Evolutionary conservation across 2,329 filamentous ascomycete genomes (phyloP).

Genomic region (Fusarium newnesense): DNA sequence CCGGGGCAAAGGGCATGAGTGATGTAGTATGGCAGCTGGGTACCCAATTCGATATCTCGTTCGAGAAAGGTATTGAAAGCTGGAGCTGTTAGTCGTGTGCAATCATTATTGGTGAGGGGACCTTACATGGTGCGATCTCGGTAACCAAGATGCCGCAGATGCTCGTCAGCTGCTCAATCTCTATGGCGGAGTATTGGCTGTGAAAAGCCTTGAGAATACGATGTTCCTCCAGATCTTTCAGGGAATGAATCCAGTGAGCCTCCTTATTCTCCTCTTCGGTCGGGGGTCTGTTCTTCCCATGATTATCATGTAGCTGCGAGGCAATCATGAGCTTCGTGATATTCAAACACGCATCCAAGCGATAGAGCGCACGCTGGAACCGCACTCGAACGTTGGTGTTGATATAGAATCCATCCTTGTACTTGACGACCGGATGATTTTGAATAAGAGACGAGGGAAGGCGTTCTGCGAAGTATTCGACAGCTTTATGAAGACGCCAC

Average conservation of each 20-base stretch:
- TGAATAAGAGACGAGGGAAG: not conserved
- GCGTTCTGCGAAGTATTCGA: constrained; percentile 2
- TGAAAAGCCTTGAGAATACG: not conserved
- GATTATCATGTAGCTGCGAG: not conserved
- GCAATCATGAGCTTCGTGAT: not conserved
- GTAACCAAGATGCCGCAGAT: not conserved
- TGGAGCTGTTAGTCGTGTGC: not conserved
- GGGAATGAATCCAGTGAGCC: not conserved
- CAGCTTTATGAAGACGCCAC: constrained; percentile 8
- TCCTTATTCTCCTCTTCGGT: not conserved
- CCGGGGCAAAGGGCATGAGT: not conserved
- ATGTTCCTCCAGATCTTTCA: not conserved
- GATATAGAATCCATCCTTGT: not conserved
- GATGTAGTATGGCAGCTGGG: not conserved
- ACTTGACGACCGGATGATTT: not conserved
- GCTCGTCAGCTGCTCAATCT: constrained; percentile 4
- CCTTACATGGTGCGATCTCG: constrained; percentile 3
- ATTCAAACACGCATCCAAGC: not conserved
- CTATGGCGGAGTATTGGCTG: not conserved
- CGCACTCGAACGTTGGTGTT: not conserved
- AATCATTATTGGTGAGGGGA: not conserved
- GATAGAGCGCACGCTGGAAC: constrained; percentile 17
- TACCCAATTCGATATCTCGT: constrained; percentile 9
- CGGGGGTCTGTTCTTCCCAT: not conserved
- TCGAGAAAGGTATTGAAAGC: constrained; percentile 18